A percentile compares a stretch with the other conserved stretches of the same genome.
phyloP scores from a whole-genome alignment of 176 grass and related monocot genomes.

The Eleusine indica region DNA sequence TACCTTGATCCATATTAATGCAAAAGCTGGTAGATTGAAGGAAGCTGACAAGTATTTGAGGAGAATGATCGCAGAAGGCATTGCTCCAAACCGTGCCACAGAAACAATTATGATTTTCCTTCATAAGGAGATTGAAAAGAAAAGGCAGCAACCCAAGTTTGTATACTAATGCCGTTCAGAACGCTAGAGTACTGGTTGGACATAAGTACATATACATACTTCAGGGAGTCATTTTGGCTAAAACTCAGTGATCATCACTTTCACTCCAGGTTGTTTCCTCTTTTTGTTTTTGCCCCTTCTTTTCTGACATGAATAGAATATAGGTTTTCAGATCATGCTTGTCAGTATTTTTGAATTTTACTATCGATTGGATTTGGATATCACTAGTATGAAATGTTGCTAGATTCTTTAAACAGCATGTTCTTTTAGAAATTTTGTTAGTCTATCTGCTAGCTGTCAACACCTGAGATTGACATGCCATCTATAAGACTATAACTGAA shows the following conservation, averaged over 20 bases:
- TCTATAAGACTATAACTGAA: not conserved
- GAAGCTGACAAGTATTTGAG: conserved; percentile 90
- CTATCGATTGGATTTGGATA: not conserved
- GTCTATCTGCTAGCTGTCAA: not conserved
- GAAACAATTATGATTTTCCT: conserved; percentile 91
- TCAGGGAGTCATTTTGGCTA: not conserved
- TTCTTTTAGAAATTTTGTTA: not conserved
- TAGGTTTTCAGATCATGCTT: not conserved
- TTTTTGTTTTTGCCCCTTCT: too few species aligned
- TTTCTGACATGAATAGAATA: too few species aligned
- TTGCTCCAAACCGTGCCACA: conserved; percentile 81
- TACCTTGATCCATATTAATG: conserved; percentile 89
- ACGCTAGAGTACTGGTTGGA: not conserved
- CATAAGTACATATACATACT: not conserved
- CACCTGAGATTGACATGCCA: not conserved
- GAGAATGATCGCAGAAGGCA: conserved; percentile 77
- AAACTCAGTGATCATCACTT: not conserved
- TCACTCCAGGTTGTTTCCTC: too few species aligned
- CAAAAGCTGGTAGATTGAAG: conserved; percentile 80
- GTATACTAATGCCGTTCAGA: not conserved
- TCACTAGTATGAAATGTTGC: not conserved
- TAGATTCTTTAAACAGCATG: not conserved
- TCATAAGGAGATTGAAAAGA: conserved; percentile 80
- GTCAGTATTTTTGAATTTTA: not conserved
- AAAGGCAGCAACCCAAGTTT: conserved; percentile 42